Conservation (phyloP, 2,329 filamentous ascomycete species). For the Ophiostoma angusticollis region DNA sequence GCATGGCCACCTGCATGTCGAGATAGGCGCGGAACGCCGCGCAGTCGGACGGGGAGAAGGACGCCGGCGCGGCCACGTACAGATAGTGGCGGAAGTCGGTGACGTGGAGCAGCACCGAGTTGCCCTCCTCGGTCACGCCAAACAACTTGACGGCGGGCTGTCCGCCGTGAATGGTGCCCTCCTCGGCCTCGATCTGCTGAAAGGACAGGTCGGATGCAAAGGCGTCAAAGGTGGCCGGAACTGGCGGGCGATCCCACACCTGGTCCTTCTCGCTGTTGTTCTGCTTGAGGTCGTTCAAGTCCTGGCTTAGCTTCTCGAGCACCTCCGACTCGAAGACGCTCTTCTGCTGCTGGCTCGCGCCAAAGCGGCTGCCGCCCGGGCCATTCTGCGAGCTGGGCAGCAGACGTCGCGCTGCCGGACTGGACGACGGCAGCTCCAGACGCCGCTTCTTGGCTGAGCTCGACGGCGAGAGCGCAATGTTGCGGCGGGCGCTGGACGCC, state of each 20-base stretch:
- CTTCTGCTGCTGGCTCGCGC: conserved; percentile 63
- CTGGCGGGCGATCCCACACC: conserved; percentile 59
- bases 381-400: conserved; percentile 52
- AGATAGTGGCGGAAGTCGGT: conserved; percentile 94
- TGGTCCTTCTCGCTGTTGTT: conserved; percentile 89
- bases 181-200: conserved; percentile 90
- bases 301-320: conserved; percentile 89
- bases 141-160: conserved; percentile 77
- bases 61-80: conserved; percentile 76
- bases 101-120: conserved; percentile 90
- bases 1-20: conserved; percentile 61
- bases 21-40: conserved; percentile 66
- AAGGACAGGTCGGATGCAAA: conserved; percentile 64
- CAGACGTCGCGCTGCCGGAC: conserved; percentile 40
- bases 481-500: conserved; percentile 49
- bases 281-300: conserved; percentile 73
- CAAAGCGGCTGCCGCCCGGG: conserved; percentile 49
- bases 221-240: conserved; percentile 37
- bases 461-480: conserved; percentile 42
- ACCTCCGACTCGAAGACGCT: conserved; percentile 90
- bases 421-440: conserved; percentile 50
- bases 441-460: conserved; percentile 67
- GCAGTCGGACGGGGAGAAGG: conserved; percentile 69
- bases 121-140: conserved; percentile 69
- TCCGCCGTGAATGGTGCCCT: conserved; percentile 69